These are phyloP conservation scores for Leucosporidium scottii DNA, from an alignment of 768 basidiomycete species.

Conservation along the genomic window DNA sequence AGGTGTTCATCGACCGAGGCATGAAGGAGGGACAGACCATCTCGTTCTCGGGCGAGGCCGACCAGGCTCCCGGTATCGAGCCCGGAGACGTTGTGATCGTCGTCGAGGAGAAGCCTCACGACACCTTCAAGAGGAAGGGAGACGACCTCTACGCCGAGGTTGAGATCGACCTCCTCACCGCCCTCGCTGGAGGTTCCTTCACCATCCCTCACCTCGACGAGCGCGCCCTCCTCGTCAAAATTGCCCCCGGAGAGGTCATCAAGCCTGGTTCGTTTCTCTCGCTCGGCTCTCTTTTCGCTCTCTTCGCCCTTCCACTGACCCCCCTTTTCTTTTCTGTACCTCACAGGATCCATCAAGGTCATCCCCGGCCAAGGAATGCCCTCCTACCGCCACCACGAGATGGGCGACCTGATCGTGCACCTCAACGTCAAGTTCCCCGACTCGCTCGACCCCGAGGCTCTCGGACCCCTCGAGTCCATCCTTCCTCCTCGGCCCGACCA, in stretches of 20 bases:
- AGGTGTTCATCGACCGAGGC: conserved; percentile 96
- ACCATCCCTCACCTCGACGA: conserved; percentile 90
- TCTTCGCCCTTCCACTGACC: conserved; percentile 14
- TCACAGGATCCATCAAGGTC: conserved; percentile 74
- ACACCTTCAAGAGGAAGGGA: conserved; percentile 77
- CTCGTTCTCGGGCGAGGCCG: conserved; percentile 79
- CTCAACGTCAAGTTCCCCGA: conserved; percentile 86
- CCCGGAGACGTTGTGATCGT: conserved; percentile 94
- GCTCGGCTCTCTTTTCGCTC: background rate
- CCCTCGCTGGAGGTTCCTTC: conserved; percentile 85
- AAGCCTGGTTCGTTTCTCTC: conserved; percentile 70
- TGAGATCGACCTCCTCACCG: conserved; percentile 89
- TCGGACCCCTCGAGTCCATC: conserved; percentile 71
- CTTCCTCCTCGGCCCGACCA: conserved; percentile 63
- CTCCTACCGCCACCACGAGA: conserved; percentile 93
- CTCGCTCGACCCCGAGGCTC: conserved; percentile 57
- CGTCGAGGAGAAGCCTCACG: conserved; percentile 86
- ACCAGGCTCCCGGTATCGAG: conserved; percentile 78
- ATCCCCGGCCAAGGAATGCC: conserved; percentile 97
- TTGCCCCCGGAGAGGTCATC: conserved; percentile 78
- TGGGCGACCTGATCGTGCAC: conserved; percentile 84
- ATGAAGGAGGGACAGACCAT: conserved; percentile 93
- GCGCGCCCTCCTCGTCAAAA: conserved; percentile 70
- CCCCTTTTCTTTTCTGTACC: background rate
- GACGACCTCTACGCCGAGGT: conserved; percentile 78